Conservation (phyloP, 2,329 filamentous ascomycete genomes). For the Colletotrichum sp. region DNA sequence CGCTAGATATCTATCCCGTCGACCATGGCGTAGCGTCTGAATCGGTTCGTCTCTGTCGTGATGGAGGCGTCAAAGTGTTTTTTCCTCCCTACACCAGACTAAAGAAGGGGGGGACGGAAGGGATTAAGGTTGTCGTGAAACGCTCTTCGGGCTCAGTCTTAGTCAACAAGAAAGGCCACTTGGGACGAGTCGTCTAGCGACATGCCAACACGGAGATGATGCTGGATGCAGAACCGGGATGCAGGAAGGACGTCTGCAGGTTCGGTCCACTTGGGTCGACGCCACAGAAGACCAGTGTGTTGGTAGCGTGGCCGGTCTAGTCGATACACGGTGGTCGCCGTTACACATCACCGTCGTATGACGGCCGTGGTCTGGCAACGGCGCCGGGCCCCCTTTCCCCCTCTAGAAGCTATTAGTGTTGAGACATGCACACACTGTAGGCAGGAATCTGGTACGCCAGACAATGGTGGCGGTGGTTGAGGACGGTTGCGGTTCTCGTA, state of each 20-base stretch:
- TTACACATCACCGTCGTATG: background rate
- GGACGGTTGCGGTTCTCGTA: background rate
- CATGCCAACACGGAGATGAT: slow-evolving; percentile 17
- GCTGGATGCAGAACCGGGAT: slow-evolving; percentile 1
- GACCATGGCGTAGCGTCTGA: slow-evolving; percentile 6
- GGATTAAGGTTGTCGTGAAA: slow-evolving; percentile 20
- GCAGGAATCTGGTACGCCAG: background rate
- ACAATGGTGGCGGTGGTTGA: background rate
- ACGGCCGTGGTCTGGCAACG: background rate
- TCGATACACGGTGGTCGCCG: background rate
- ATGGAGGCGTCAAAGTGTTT: slow-evolving; percentile 1
- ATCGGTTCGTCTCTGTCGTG: background rate
- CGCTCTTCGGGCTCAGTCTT: background rate
- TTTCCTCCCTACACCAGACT: background rate
- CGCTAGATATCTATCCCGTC: slow-evolving; percentile 12
- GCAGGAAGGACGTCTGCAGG: background rate
- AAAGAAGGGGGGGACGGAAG: background rate
- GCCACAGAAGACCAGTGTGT: slow-evolving; percentile 11
- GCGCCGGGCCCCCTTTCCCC: background rate
- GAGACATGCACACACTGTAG: background rate
- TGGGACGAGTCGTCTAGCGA: slow-evolving; percentile 13
- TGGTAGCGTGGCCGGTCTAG: background rate
- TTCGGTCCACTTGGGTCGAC: slow-evolving; percentile 11
- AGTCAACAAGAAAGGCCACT: slow-evolving; percentile 3
- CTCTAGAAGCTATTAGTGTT: background rate